phyloP scores from a whole-genome alignment of 2,329 filamentous ascomycete genomes.

The Blastomyces parvus region DNA sequence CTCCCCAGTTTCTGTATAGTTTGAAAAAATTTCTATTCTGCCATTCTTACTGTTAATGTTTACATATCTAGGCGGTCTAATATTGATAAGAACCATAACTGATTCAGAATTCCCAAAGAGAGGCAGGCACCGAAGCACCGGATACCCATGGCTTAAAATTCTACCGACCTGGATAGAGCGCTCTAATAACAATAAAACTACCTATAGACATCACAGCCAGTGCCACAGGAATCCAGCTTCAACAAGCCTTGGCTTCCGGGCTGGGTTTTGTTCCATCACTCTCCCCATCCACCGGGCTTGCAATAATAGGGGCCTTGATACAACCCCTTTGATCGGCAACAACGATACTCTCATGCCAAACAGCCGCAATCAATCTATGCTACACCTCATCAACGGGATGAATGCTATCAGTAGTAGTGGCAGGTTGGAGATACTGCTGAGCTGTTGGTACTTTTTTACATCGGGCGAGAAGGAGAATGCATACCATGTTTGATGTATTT shows the following conservation, averaged over 20 bases:
- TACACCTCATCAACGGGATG: constrained; percentile 8
- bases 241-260: neutral
- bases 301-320: neutral
- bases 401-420: constrained; percentile 1
- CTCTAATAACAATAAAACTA: neutral
- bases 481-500: too few relatives aligned
- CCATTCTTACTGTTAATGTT: too few relatives aligned
- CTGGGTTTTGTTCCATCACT: neutral
- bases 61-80: too few relatives aligned
- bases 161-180: neutral
- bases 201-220: neutral
- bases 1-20: too few relatives aligned
- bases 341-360: constrained; percentile 6
- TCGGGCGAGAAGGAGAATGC: too few relatives aligned
- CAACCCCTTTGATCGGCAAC: constrained; percentile 1
- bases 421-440: too few relatives aligned
- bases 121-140: neutral
- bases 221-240: neutral
- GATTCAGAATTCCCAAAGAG: neutral
- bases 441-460: too few relatives aligned
- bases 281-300: neutral
- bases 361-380: constrained; percentile 4
- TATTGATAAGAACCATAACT: too few relatives aligned
- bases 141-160: neutral
- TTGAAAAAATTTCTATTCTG: too few relatives aligned